A percentile compares a stretch with the other conserved stretches of the same genome.
phyloP scores from a whole-genome alignment of 208 protist species.

The Acanthamoeba sp. region DNA sequence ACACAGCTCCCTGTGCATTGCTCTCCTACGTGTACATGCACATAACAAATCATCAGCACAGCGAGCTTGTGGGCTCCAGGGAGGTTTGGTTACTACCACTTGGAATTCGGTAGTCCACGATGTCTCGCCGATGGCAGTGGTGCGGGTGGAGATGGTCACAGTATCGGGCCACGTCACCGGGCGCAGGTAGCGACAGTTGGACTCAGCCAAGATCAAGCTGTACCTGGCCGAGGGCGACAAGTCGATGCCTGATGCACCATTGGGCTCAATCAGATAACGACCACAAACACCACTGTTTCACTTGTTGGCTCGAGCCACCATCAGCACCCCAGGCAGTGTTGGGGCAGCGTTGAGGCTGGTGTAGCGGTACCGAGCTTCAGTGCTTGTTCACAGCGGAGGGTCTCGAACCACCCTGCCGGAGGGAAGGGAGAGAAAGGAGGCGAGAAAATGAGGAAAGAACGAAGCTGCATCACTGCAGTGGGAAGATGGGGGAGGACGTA shows the following conservation, averaged over 20 bases:
- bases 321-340: too few relatives aligned
- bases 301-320: too few relatives aligned
- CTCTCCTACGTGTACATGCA: not conserved
- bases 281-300: too few relatives aligned
- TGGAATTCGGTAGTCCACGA: constrained; percentile 46
- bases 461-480: not conserved
- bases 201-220: constrained; percentile 15
- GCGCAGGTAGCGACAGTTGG: constrained; percentile 10
- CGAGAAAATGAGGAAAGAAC: not conserved
- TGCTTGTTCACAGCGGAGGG: constrained; percentile 11
- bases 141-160: constrained; percentile 34
- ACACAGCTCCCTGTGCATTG: not conserved
- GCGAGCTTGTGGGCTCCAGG: not conserved
- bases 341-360: too few relatives aligned
- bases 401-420: constrained; percentile 22
- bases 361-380: not conserved
- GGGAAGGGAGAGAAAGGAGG: not conserved
- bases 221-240: not conserved
- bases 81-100: not conserved
- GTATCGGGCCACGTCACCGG: constrained; percentile 37
- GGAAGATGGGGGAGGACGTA: not conserved
- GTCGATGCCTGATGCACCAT: not conserved
- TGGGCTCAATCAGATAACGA: not conserved
- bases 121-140: not conserved
- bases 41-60: too few relatives aligned